Evolutionary conservation across 495 filamentous ascomycete genomes (phyloP).

Genomic region (Melanomma pulvis-pyrius): DNA sequence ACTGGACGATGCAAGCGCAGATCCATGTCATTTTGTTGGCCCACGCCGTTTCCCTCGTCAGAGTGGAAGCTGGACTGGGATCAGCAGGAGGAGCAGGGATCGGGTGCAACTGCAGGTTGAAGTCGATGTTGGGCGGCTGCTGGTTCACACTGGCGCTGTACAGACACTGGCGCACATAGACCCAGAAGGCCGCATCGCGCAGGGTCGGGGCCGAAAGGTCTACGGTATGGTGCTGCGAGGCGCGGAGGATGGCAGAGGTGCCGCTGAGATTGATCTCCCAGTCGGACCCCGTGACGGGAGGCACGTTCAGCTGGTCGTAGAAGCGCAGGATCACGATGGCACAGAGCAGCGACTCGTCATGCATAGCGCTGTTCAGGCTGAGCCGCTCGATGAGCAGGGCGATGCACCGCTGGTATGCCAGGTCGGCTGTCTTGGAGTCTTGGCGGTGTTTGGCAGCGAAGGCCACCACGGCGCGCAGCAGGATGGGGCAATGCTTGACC

Average conservation of each 20-base stretch:
- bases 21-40: constrained; percentile 13
- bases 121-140: constrained; percentile 27
- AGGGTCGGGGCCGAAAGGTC: constrained; percentile 20
- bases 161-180: constrained; percentile 29
- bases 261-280: constrained; percentile 19
- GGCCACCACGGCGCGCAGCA: constrained; percentile 10
- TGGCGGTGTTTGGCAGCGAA: constrained; percentile 13
- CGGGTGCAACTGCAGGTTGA: background rate
- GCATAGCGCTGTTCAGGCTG: background rate
- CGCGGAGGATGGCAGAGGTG: constrained; percentile 14
- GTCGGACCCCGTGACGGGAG: constrained; percentile 5
- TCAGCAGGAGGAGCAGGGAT: background rate
- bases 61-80: background rate
- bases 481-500: constrained; percentile 12
- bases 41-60: constrained; percentile 9
- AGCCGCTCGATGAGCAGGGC: constrained; percentile 25
- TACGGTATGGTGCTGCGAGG: constrained; percentile 10
- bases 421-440: constrained; percentile 2
- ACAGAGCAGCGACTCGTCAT: constrained; percentile 22
- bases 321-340: constrained; percentile 32
- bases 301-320: constrained; percentile 23
- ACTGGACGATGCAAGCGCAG: constrained; percentile 16
- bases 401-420: constrained; percentile 22
- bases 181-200: constrained; percentile 28
- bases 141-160: constrained; percentile 31